Percentiles rank a stretch among this genome's conserved stretches.
These are phyloP conservation scores for Berberis thunbergii DNA, from an alignment of 164 flowering plant species.

Conservation along the genomic window DNA sequence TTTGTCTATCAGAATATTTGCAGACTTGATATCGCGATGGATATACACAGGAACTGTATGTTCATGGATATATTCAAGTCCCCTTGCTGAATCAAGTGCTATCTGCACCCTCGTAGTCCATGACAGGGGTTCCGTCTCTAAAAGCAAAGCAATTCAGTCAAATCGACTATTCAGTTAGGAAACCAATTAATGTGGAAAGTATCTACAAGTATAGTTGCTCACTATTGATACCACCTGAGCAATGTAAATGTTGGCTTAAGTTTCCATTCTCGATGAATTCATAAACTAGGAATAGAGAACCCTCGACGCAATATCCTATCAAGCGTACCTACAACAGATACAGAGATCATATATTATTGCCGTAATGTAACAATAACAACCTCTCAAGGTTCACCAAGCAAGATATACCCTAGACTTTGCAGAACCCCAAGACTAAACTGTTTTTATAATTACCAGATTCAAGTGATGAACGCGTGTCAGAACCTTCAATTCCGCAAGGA, in stretches of 20 bases:
- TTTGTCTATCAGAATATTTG: constrained; percentile 89
- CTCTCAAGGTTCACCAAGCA: too few species aligned
- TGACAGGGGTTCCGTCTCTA: constrained; percentile 61
- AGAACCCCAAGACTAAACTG: too few species aligned
- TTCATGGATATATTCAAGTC: constrained; percentile 94
- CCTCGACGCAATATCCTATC: constrained; percentile 84
- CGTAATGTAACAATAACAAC: too few species aligned
- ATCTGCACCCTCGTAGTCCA: constrained; percentile 87
- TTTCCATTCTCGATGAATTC: constrained; percentile 90
- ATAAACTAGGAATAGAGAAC: constrained; percentile 72
- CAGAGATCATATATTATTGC: neutral
- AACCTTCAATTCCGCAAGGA: constrained; percentile 84
- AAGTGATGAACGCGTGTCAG: constrained; percentile 81
- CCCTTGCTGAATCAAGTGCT: constrained; percentile 96
- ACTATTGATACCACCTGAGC: constrained; percentile 37
- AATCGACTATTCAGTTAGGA: neutral
- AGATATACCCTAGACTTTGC: too few species aligned
- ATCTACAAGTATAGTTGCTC: neutral
- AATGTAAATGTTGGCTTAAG: constrained; percentile 73
- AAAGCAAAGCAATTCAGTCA: constrained; percentile 9
- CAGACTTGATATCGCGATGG: constrained; percentile 93
- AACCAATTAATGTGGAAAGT: neutral
- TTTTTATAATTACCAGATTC: constrained; percentile 54
- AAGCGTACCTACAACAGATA: constrained; percentile 61
- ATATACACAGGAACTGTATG: constrained; percentile 93